Conservation (phyloP, 2,329 filamentous ascomycete genomes). For the Alternaria ethzedia region DNA sequence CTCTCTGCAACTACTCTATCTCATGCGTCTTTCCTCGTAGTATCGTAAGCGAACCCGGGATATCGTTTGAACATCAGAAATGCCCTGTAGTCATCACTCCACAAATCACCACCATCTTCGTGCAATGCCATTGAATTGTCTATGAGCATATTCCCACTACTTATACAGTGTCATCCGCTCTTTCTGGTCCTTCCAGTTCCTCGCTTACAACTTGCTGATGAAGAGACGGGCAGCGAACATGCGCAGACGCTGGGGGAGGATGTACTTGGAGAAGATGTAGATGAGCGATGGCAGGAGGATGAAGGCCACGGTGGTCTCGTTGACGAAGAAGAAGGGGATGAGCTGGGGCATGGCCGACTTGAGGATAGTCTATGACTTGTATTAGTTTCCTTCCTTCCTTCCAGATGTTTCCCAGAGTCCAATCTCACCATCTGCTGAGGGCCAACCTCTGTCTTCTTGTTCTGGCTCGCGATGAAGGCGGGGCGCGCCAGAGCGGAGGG, state of each 20-base stretch:
- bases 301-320: constrained; percentile 52
- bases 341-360: constrained; percentile 55
- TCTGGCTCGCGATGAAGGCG: constrained; percentile 43
- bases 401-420: not conserved
- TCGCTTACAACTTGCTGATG: constrained; percentile 53
- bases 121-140: constrained; percentile 42
- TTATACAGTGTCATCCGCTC: constrained; percentile 36
- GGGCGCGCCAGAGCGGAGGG: constrained; percentile 46
- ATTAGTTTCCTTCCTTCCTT: constrained; percentile 21
- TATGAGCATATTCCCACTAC: constrained; percentile 44
- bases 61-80: not conserved
- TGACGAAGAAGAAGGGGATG: constrained; percentile 55
- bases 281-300: constrained; percentile 51
- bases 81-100: not conserved
- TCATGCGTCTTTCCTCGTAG: not conserved
- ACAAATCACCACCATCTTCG: not conserved
- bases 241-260: constrained; percentile 51
- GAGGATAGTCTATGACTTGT: constrained; percentile 42
- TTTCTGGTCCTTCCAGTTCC: not conserved
- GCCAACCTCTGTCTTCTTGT: constrained; percentile 44
- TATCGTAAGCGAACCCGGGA: not conserved
- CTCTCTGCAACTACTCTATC: not conserved
- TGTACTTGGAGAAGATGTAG: constrained; percentile 54
- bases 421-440: constrained; percentile 43
- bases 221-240: constrained; percentile 51